Evolutionary conservation across 129 eudicot species (phyloP).

Genomic region (Logfia minima): DNA sequence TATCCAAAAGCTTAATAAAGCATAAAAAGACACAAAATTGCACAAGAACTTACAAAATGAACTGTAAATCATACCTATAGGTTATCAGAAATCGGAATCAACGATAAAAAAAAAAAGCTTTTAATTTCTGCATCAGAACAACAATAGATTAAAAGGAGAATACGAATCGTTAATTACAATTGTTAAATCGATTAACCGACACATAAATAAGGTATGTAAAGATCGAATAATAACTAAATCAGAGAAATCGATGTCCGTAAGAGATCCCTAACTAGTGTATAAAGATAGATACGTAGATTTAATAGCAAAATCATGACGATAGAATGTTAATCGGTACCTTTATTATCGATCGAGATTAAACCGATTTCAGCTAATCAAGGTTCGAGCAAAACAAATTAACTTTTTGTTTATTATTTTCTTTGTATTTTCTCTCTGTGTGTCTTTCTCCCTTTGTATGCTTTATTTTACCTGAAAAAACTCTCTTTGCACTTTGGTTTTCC

Average conservation of each 20-base stretch:
- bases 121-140: conserved; percentile 38
- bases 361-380: conserved; percentile 22
- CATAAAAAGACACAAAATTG: background rate
- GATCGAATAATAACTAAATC: conserved; percentile 16
- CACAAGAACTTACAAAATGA: background rate
- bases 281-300: background rate
- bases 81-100: conserved; percentile 29
- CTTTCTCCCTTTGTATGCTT: background rate
- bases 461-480: no score
- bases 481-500: no score
- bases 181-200: conserved; percentile 19
- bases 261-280: conserved; percentile 35
- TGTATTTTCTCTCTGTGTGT: background rate
- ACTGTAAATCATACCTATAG: conserved; percentile 33
- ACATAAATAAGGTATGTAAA: background rate
- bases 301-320: conserved; percentile 7
- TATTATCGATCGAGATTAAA: conserved; percentile 22
- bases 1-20: conserved; percentile 8
- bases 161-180: conserved; percentile 25
- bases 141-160: background rate
- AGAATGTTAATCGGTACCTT: conserved; percentile 22
- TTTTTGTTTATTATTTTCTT: conserved; percentile 3
- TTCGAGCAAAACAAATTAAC: conserved; percentile 33
- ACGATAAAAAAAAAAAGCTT: conserved; percentile 24
- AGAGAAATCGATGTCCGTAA: conserved; percentile 24